Conservation (phyloP, 108 stramenopile genomes). For the Fragilariopsis cylindrus region DNA sequence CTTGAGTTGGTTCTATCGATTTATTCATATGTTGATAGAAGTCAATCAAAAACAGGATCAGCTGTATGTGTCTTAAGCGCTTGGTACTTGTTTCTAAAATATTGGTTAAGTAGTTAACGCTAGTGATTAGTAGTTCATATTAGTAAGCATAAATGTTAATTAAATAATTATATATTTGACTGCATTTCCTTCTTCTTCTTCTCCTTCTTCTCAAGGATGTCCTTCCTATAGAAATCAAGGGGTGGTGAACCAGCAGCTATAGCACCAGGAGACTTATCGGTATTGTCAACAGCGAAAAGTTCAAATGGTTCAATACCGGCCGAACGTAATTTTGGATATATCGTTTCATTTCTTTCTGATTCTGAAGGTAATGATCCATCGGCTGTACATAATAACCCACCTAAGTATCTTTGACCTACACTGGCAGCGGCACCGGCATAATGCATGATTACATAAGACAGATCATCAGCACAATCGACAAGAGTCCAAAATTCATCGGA, state of each 20-base stretch:
- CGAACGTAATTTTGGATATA: conserved; percentile 39
- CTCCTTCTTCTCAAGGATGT: conserved; percentile 28
- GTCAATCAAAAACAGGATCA: no score
- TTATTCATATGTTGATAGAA: no score
- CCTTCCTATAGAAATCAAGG: conserved; percentile 68
- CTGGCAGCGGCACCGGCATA: conserved; percentile 91
- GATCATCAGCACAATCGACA: conserved; percentile 89
- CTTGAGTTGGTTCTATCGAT: no score
- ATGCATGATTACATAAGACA: conserved; percentile 90
- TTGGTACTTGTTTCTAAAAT: no score
- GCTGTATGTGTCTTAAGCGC: no score
- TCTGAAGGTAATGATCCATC: conserved; percentile 78
- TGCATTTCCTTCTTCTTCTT: no score
- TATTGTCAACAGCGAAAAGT: conserved; percentile 73
- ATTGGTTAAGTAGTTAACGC: no score
- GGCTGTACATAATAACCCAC: conserved; percentile 87
- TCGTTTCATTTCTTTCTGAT: conserved; percentile 1
- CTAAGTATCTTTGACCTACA: conserved; percentile 90
- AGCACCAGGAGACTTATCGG: conserved; percentile 42
- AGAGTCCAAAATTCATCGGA: conserved; percentile 92
- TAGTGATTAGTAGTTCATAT: no score
- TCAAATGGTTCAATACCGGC: conserved; percentile 92
- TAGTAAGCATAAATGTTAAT: no score
- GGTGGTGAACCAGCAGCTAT: conserved; percentile 74
- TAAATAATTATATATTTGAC: no score